phyloP scores from a whole-genome alignment of 495 filamentous ascomycete genomes.

The Neurospora tetraspora region DNA sequence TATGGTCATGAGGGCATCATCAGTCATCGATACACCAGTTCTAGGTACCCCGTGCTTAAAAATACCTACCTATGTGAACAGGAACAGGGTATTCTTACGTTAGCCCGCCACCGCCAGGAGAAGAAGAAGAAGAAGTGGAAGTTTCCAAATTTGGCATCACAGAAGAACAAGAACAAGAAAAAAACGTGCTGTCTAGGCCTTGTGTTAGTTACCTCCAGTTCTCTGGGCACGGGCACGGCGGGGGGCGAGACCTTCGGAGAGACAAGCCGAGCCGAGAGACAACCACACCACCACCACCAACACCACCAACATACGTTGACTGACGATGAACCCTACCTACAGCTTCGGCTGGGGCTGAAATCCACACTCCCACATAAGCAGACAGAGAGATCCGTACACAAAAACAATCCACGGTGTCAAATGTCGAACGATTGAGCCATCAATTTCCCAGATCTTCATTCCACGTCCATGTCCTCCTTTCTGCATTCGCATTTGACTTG shows the following conservation, averaged over 20 bases:
- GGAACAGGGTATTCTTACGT: neutral
- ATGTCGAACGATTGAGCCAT: neutral
- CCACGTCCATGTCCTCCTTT: too few relatives aligned
- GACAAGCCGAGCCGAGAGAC: neutral
- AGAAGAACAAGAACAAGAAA: neutral
- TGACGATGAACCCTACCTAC: neutral
- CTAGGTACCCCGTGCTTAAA: neutral
- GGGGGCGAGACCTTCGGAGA: neutral
- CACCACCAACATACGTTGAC: neutral
- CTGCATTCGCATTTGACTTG: too few relatives aligned
- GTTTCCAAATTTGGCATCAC: slow-evolving; percentile 1
- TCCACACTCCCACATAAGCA: neutral
- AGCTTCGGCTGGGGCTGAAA: neutral
- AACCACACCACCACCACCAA: neutral
- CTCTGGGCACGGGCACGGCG: neutral
- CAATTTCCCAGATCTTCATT: neutral
- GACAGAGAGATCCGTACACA: neutral
- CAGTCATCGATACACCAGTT: neutral
- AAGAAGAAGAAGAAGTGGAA: neutral
- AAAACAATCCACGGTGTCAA: neutral
- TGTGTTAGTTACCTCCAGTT: neutral
- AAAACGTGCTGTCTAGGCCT: neutral
- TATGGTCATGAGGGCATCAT: neutral
- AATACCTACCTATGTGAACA: neutral
- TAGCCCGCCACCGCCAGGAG: neutral